These are phyloP conservation scores for Tulasnella sp. DNA, from an alignment of 768 basidiomycete genomes.

Conservation along the genomic window DNA sequence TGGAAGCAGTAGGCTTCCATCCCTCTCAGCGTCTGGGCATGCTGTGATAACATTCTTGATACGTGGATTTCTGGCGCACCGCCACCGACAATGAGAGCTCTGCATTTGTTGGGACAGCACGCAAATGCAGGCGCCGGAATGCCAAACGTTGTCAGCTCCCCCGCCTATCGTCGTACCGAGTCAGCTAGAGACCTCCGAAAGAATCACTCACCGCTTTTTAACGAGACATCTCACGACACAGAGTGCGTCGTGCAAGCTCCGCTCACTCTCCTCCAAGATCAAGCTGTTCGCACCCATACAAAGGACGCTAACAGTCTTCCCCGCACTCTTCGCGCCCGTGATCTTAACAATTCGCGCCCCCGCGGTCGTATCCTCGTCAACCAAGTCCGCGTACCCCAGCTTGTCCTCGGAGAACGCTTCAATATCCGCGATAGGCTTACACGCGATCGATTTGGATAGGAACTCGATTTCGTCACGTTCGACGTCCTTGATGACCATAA, in stretches of 20 bases:
- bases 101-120: conserved; percentile 24
- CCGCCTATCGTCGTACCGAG: neutral
- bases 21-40: conserved; percentile 86
- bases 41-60: conserved; percentile 79
- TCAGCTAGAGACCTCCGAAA: neutral
- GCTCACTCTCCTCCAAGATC: conserved; percentile 93
- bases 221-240: conserved; percentile 97
- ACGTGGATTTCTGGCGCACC: conserved; percentile 98
- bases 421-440: conserved; percentile 94
- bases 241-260: conserved; percentile 96
- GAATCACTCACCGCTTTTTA: conserved; percentile 73
- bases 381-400: conserved; percentile 88
- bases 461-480: conserved; percentile 99
- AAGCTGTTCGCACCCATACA: conserved; percentile 89
- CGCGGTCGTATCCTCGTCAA: conserved; percentile 74
- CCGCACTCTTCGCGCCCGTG: conserved; percentile 88
- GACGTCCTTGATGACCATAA: conserved; percentile 92
- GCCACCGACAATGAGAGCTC: conserved; percentile 90
- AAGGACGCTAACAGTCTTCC: conserved; percentile 89
- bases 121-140: conserved; percentile 1
- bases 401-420: conserved; percentile 98
- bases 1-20: conserved; percentile 99
- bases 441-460: conserved; percentile 85
- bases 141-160: neutral
- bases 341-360: conserved; percentile 90